Evolutionary conservation across 2,329 filamentous ascomycete species (phyloP), one percentile per base, ranked within the genome.

Genomic region (Botrytis tulipae): DNA sequence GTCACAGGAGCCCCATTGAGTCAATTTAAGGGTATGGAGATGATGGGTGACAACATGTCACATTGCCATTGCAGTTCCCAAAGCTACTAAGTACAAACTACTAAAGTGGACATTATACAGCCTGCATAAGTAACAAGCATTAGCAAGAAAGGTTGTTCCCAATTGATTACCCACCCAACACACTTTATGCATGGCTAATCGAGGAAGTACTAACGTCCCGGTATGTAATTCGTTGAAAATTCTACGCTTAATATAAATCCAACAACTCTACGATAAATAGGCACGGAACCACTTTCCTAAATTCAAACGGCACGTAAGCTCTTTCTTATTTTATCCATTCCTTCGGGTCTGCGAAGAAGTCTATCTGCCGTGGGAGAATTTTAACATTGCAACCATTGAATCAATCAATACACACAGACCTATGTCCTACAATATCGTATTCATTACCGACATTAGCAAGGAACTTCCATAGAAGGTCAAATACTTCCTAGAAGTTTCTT

Each of bases 371-470:
- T 22, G 29, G 3, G 18, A 57, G 16, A 18, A 10, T 35, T 29
- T 54, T 42, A 20, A 29, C 48, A 35, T 54, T 54, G 25, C 32
- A 54, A 54, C 37, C 35, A 54, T 54, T 29, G 51, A 29, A 54
- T n/a, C 25, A n/a, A 54, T 54, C n/a, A 6, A 29, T n/a, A n/a
- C 37, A 37, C 32, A 46, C 40, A 51, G 42, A 67, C 32, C 37
- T 25, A 40, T 35, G 20, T 32, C 46, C 42, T 48, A 29, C 29
- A 25, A 62, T 40, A 51, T 61, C 25, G 46, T 60, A 35, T 29
- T 42, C 46, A 48, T 71, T 71, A 37, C 59, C 25, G 59, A 65
- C 69, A 37, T 71, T 42, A 71, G 59, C 4, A 65, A 71, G 46
- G 32, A 71, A 71, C 29, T 12, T 20, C 42, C 48, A 42, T 40